Base-by-base conservation (phyloP, 2,329 filamentous ascomycete genomes). In the Xylariales sp. region DNA sequence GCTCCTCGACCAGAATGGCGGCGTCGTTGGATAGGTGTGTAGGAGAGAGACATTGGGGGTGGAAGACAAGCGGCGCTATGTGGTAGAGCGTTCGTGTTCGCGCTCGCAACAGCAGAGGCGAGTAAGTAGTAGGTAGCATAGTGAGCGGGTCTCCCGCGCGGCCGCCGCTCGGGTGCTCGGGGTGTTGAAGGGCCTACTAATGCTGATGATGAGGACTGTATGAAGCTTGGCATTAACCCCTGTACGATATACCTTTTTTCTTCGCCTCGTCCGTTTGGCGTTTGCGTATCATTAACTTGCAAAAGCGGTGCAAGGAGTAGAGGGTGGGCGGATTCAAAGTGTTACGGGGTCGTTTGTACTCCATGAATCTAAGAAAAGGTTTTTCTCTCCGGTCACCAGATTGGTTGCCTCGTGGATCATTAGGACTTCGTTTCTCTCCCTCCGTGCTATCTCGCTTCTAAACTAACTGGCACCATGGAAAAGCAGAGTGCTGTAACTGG, bases 251-350 rank as follows among this genome's bases (percentile, higher is more conserved):
- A 71, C 55, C 52, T 67, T 46, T 64, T 59, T 56, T 64, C 23
- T 46, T 16, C 52, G 23, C 58, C 28, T 39, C 30, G 46, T 56
- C 41, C 59, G 36, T 50, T 43, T 45, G 68, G 68, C 60, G 68
- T 70, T 69, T 48, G 41, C 34, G 63, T 70, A 53, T 63, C 41
- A 52, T 68, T 48, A 30, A 43, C 28, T 53, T 63, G 64, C 64
- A 69, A 74, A 71, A 68, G 63, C 50, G 71, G 66, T 70, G 65
- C 65, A 68, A 68, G 71, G 68, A 70, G 72, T 74, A 71, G 72
- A 72, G 55, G 60, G 57, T 23, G 61, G 62, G 46, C 43, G 58
- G 66, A 58, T 59, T 60, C 54, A 62, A 49, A 62, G 61, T 46
- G 46, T 45, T 16, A 5, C 2, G 52, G 60, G 50, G 53, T 58